These are phyloP conservation scores for Paxillus involutus DNA, from an alignment of 768 basidiomycete genomes.

Conservation along the genomic window DNA sequence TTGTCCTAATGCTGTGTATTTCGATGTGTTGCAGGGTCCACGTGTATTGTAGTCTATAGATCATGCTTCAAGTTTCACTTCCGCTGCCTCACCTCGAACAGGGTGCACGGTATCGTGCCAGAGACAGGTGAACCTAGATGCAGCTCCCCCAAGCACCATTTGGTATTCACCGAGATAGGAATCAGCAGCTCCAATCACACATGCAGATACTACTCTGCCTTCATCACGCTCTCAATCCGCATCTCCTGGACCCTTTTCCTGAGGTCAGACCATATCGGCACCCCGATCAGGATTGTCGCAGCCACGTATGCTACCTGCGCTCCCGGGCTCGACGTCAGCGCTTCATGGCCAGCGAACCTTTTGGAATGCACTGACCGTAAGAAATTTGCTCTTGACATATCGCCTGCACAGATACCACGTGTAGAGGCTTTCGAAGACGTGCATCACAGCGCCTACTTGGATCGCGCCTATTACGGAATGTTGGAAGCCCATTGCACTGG, in stretches of 20 bases:
- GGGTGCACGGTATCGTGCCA: background rate
- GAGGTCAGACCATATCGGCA: conserved; percentile 54
- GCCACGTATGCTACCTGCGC: conserved; percentile 53
- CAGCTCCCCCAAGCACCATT: too few species aligned
- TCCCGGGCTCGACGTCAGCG: background rate
- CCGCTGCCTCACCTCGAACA: background rate
- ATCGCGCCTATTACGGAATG: conserved; percentile 9
- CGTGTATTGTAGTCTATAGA: too few species aligned
- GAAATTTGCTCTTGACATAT: conserved; percentile 21
- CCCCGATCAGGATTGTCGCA: conserved; percentile 52
- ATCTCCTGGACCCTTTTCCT: conserved; percentile 60
- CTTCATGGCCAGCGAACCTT: background rate
- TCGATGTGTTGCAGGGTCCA: too few species aligned
- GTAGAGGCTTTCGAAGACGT: conserved; percentile 28
- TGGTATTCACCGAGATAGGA: too few species aligned
- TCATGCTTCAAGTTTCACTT: too few species aligned
- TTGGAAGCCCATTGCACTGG: conserved; percentile 14
- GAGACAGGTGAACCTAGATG: too few species aligned
- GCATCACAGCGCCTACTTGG: conserved; percentile 8
- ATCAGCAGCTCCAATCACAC: background rate
- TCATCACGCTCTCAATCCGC: conserved; percentile 81
- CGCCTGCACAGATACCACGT: conserved; percentile 28
- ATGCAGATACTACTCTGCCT: conserved; percentile 45
- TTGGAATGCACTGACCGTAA: conserved; percentile 14
- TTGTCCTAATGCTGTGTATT: too few species aligned